Evolutionary conservation across 805 yeast species (phyloP).

Genomic region (Candida schatavii): DNA sequence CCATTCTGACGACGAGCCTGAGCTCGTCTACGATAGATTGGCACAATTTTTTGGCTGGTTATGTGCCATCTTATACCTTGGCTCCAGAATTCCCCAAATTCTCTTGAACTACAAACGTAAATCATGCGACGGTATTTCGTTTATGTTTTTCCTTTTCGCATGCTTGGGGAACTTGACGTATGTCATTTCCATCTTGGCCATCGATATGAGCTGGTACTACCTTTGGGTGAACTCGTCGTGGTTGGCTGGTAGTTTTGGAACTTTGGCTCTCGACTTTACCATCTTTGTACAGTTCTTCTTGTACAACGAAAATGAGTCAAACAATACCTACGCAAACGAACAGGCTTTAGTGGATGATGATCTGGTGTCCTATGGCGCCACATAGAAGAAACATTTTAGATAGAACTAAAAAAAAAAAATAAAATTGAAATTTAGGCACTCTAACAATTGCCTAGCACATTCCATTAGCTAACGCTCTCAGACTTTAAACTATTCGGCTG

Average conservation of each 20-base stretch:
- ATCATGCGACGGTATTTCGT: conserved; percentile 93
- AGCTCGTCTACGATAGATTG: conserved; percentile 61
- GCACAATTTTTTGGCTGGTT: conserved; percentile 89
- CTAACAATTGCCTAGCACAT: too few species aligned
- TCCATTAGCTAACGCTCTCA: too few species aligned
- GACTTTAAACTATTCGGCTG: too few species aligned
- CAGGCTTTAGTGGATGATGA: not conserved
- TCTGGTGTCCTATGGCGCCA: not conserved
- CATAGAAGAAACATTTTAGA: not conserved
- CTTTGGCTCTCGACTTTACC: conserved; percentile 76
- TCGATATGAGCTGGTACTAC: conserved; percentile 67
- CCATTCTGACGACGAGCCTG: conserved; percentile 30
- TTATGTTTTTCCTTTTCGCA: conserved; percentile 91
- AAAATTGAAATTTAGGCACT: not conserved
- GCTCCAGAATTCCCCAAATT: conserved; percentile 92
- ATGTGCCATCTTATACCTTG: conserved; percentile 72
- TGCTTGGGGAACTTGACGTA: conserved; percentile 91
- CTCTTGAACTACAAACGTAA: conserved; percentile 79
- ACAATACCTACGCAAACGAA: not conserved
- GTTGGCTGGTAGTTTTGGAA: conserved; percentile 90
- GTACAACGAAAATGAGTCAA: conserved; percentile 45
- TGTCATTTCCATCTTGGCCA: conserved; percentile 78
- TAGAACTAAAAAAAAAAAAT: not conserved
- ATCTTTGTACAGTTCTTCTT: conserved; percentile 84
- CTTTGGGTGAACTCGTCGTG: conserved; percentile 83